phyloP scores from a whole-genome alignment of 202 grass and related monocot genomes.

The Dendrocalamus latiflorus region DNA sequence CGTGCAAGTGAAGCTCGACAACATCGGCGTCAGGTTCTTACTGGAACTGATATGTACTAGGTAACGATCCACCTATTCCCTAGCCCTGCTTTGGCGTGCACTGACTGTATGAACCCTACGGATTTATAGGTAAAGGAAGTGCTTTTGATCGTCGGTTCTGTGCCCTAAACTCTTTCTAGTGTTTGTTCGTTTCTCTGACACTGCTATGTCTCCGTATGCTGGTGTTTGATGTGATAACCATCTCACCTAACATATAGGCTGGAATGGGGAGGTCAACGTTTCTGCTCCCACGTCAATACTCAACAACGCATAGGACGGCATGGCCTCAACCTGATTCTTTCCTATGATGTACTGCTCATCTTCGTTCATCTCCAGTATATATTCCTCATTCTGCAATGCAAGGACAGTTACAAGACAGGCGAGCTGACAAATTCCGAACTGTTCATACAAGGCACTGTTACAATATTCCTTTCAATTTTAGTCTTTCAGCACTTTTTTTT shows the following conservation, averaged over 20 bases:
- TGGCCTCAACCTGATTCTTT: background rate
- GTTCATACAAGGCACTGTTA: too few species aligned
- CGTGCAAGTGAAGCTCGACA: conserved; percentile 14
- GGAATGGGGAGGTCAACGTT: conserved; percentile 36
- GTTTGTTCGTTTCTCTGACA: conserved; percentile 9
- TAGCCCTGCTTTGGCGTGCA: conserved; percentile 15
- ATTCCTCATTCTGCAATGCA: conserved; percentile 8
- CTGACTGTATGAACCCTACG: background rate
- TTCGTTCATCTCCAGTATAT: background rate
- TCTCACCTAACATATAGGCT: conserved; percentile 26
- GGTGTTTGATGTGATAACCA: conserved; percentile 28
- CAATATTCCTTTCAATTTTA: too few species aligned
- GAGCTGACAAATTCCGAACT: background rate
- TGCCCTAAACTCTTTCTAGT: background rate
- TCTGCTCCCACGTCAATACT: conserved; percentile 31
- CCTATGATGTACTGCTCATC: background rate
- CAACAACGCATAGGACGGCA: background rate
- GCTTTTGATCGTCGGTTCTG: background rate
- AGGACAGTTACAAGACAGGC: conserved; percentile 11
- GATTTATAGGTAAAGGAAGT: background rate
- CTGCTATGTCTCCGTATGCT: background rate
- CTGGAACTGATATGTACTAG: conserved; percentile 29
- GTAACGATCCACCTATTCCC: conserved; percentile 17
- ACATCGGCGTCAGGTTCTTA: conserved; percentile 33
- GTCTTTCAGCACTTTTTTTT: too few species aligned